These are phyloP conservation scores for Immersiporthe knoxdaviesiana DNA, from an alignment of 2,329 filamentous ascomycete species.

Conservation along the genomic window DNA sequence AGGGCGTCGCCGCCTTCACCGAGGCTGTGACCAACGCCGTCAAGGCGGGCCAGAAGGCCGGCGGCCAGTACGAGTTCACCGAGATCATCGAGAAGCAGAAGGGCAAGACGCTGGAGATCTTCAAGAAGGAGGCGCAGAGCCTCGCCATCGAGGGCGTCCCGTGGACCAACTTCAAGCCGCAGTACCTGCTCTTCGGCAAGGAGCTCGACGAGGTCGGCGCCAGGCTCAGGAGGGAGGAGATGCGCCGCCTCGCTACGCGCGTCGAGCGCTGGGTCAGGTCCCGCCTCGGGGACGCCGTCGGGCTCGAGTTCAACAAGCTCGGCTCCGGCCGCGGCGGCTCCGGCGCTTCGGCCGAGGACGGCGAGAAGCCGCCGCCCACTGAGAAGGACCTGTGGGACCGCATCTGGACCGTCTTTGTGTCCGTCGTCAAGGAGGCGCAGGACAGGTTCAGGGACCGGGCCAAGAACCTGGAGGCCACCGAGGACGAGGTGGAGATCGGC, in stretches of 20 bases:
- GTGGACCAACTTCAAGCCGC: slow-evolving; percentile 87
- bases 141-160: slow-evolving; percentile 76
- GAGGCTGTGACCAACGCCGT: slow-evolving; percentile 86
- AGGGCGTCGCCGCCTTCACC: slow-evolving; percentile 80
- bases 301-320: slow-evolving; percentile 94
- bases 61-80: slow-evolving; percentile 89
- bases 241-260: slow-evolving; percentile 86
- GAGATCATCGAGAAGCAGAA: slow-evolving; percentile 89
- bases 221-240: slow-evolving; percentile 88
- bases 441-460: slow-evolving; percentile 83
- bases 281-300: slow-evolving; percentile 82
- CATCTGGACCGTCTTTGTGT: slow-evolving; percentile 84
- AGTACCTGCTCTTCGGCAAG: slow-evolving; percentile 80
- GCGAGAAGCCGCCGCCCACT: slow-evolving; percentile 69
- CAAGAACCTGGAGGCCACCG: slow-evolving; percentile 88
- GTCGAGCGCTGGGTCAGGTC: slow-evolving; percentile 94
- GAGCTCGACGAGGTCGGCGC: slow-evolving; percentile 88
- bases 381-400: slow-evolving; percentile 96
- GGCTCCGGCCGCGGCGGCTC: slow-evolving; percentile 84
- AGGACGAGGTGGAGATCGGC: slow-evolving; percentile 89
- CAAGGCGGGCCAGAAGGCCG: slow-evolving; percentile 90
- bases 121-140: slow-evolving; percentile 74
- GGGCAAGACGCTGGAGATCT: slow-evolving; percentile 72
- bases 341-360: slow-evolving; percentile 77
- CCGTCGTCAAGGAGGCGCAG: slow-evolving; percentile 84